These are phyloP conservation scores for Parafenestella ontariensis DNA, from an alignment of 2,329 filamentous ascomycete genomes.

Conservation along the genomic window DNA sequence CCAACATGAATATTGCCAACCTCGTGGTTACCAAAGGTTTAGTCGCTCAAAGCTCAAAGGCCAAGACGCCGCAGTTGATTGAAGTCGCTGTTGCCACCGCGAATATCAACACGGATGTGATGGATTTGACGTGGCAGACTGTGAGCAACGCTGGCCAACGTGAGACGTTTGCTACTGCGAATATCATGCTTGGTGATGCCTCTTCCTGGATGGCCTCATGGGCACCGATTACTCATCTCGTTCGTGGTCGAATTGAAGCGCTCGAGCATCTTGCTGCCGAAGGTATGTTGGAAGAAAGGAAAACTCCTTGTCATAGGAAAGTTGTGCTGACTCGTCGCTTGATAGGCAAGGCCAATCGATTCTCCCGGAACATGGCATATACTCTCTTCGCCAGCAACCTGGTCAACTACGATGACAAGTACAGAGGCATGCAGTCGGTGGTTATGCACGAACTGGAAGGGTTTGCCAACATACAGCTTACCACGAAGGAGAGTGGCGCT, in stretches of 20 bases:
- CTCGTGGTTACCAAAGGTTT: constrained; percentile 46
- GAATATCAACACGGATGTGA: constrained; percentile 7
- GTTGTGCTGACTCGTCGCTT: too few species aligned
- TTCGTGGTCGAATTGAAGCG: constrained; percentile 22
- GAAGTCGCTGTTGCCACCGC: constrained; percentile 9
- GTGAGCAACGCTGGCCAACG: constrained; percentile 1
- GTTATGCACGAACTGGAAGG: constrained; percentile 28
- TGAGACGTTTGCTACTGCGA: constrained; percentile 11
- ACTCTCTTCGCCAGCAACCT: constrained; percentile 27
- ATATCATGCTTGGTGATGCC: constrained; percentile 8
- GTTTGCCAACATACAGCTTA: constrained; percentile 12
- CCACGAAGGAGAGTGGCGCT: constrained; percentile 5
- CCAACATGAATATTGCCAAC: constrained; percentile 45
- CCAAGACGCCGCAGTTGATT: constrained; percentile 3
- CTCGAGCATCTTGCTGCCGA: constrained; percentile 16
- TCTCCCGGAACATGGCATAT: constrained; percentile 29
- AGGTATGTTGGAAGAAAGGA: too few species aligned
- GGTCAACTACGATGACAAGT: constrained; percentile 29
- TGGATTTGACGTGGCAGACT: constrained; percentile 14
- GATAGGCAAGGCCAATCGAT: constrained; percentile 14
- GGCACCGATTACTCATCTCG: constrained; percentile 21
- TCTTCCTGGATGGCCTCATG: constrained; percentile 20
- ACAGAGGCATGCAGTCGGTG: constrained; percentile 29
- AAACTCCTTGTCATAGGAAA: too few species aligned
- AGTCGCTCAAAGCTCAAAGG: constrained; percentile 9